Evolutionary conservation across 2,329 filamentous ascomycete genomes (phyloP).

Genomic region (Exophiala oligosperma): DNA sequence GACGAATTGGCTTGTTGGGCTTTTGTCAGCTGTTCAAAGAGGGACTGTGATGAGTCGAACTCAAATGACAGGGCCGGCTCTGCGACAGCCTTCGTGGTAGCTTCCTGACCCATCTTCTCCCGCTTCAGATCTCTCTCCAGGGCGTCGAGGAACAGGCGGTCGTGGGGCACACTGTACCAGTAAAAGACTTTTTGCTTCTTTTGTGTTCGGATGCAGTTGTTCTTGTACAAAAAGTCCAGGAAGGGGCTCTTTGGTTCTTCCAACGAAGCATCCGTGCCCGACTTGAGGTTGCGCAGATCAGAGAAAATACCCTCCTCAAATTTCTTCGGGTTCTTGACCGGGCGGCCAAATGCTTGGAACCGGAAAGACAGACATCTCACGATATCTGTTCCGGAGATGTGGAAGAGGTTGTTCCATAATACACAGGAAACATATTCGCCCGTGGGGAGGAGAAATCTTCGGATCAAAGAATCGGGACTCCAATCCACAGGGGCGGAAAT

Average conservation of each 20-base stretch:
- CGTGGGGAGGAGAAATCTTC: constrained; percentile 90
- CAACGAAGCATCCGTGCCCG: constrained; percentile 93
- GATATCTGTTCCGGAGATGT: constrained; percentile 98
- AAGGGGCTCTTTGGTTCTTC: constrained; percentile 99
- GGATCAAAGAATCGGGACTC: constrained; percentile 94
- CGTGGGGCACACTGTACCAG: constrained; percentile 99
- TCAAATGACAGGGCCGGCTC: constrained; percentile 97
- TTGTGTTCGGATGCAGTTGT: constrained; percentile 99
- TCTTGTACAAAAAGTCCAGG: constrained; percentile 99
- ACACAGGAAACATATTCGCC: constrained; percentile 99
- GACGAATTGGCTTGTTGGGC: constrained; percentile 98
- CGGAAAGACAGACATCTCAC: constrained; percentile 96
- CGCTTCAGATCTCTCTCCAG: constrained; percentile 96
- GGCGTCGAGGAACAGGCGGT: constrained; percentile 94
- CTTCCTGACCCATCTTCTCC: constrained; percentile 99
- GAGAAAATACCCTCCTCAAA: constrained; percentile 99
- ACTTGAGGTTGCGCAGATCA: constrained; percentile 95
- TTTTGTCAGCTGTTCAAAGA: constrained; percentile 99
- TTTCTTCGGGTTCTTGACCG: constrained; percentile 99
- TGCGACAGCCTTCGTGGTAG: constrained; percentile 93
- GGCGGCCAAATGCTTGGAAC: constrained; percentile 97
- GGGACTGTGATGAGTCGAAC: constrained; percentile 97
- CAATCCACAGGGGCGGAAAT: constrained; percentile 98
- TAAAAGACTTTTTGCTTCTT: constrained; percentile 99
- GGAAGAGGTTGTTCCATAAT: constrained; percentile 98